Conservation (phyloP, 2,329 filamentous ascomycete species). For the Fusarium ramigenum region DNA sequence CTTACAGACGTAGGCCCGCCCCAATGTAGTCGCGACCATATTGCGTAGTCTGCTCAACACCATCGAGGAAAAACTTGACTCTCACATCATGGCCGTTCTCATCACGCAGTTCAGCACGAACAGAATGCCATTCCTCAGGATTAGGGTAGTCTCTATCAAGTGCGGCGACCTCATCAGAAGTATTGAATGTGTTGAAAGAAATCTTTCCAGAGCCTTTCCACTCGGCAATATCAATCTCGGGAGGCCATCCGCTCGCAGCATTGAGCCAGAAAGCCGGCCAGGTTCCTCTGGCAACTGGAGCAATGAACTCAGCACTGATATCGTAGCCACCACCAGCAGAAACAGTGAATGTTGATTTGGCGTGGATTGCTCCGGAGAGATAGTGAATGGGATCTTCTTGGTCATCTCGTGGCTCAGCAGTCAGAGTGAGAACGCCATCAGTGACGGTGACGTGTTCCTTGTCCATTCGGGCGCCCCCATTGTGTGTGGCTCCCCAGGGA, state of each 20-base stretch:
- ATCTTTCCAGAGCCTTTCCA: conserved; percentile 34
- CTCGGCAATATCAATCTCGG: conserved; percentile 32
- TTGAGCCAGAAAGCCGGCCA: conserved; percentile 37
- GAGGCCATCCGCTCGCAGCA: conserved; percentile 27
- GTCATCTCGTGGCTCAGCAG: conserved; percentile 20
- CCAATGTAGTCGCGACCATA: conserved; percentile 30
- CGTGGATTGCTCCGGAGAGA: conserved; percentile 28
- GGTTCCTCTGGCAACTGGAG: conserved; percentile 13
- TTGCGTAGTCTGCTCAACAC: conserved; percentile 24
- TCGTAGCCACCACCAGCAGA: conserved; percentile 21
- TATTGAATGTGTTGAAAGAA: conserved; percentile 35
- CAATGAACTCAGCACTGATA: conserved; percentile 27
- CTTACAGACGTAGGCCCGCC: conserved; percentile 23
- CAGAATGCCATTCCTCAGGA: conserved; percentile 27
- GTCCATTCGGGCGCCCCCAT: conserved; percentile 31
- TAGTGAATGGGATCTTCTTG: conserved; percentile 29
- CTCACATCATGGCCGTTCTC: conserved; percentile 29
- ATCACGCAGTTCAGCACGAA: conserved; percentile 29
- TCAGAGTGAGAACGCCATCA: conserved; percentile 23
- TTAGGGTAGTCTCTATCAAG: conserved; percentile 23
- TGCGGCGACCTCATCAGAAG: conserved; percentile 17
- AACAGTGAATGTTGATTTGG: conserved; percentile 29
- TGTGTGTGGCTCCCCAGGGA: conserved; percentile 26
- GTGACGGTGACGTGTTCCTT: conserved; percentile 24
- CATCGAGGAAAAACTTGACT: conserved; percentile 35